Evolutionary conservation across 2,329 filamentous ascomycete genomes (phyloP).

Genomic region (Aspergillus sp.): DNA sequence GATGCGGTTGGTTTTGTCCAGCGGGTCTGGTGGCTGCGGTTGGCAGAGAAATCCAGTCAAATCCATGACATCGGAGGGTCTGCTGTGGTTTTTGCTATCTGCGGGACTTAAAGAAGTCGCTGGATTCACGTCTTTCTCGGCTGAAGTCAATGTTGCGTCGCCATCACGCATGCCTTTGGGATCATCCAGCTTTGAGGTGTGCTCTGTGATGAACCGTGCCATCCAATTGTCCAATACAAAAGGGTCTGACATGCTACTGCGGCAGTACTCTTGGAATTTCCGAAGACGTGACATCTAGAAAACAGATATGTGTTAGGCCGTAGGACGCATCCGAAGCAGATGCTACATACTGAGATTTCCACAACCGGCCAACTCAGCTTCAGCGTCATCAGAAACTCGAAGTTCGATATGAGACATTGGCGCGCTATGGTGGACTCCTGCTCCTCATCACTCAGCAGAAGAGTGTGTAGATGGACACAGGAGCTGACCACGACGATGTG

Average conservation of each 20-base stretch:
- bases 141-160: too few species aligned
- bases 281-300: constrained; percentile 16
- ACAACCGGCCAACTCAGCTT: constrained; percentile 20
- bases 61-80: neutral
- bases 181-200: constrained; percentile 12
- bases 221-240: constrained; percentile 23
- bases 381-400: constrained; percentile 20
- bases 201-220: constrained; percentile 22
- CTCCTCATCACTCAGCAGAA: constrained; percentile 16
- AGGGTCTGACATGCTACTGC: constrained; percentile 16
- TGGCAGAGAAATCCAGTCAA: too few species aligned
- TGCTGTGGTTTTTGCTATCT: neutral
- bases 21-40: neutral
- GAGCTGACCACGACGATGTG: constrained; percentile 21
- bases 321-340: neutral
- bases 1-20: too few species aligned
- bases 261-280: constrained; percentile 19
- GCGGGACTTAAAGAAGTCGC: neutral
- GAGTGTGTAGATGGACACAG: constrained; percentile 19
- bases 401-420: constrained; percentile 16
- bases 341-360: constrained; percentile 13
- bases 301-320: neutral
- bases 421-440: constrained; percentile 12
- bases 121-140: neutral
- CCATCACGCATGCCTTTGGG: constrained; percentile 6